Conservation (phyloP, 306 rosid species). For the Corylus americana region DNA sequence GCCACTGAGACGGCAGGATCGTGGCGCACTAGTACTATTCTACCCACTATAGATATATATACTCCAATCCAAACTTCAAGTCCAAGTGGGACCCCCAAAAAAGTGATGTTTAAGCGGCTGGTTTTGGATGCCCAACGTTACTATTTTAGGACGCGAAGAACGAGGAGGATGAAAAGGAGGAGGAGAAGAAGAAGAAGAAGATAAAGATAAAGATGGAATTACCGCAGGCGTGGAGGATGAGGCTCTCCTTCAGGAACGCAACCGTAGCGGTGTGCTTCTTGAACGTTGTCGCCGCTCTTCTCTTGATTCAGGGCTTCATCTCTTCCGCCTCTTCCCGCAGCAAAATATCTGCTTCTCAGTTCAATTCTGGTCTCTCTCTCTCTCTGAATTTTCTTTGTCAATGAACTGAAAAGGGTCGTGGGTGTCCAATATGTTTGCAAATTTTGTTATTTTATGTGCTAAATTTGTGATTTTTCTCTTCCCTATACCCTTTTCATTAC, state of each 20-base stretch:
- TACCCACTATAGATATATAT: too few relatives aligned
- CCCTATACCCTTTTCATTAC: too few relatives aligned
- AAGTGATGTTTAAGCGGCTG: too few relatives aligned
- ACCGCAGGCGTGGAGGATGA: slow-evolving; percentile 70
- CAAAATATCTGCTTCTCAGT: slow-evolving; percentile 40
- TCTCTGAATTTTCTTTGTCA: slow-evolving; percentile 1
- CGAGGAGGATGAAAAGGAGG: not conserved
- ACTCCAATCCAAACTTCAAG: not conserved
- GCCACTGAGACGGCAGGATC: too few relatives aligned
- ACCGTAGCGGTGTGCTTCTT: slow-evolving; percentile 71
- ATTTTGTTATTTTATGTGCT: slow-evolving; percentile 12
- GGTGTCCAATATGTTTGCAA: slow-evolving; percentile 26
- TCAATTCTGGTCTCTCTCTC: slow-evolving; percentile 46
- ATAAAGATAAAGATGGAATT: slow-evolving; percentile 59
- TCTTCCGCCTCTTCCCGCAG: slow-evolving; percentile 63
- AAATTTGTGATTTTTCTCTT: not conserved
- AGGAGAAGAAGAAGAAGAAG: slow-evolving; percentile 16
- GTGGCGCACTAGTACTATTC: not conserved
- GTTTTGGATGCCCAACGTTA: not conserved
- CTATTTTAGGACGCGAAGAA: not conserved
- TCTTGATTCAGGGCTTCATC: slow-evolving; percentile 78
- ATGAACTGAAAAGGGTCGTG: slow-evolving; percentile 17
- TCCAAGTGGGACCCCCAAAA: not conserved
- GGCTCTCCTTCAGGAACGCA: slow-evolving; percentile 84
- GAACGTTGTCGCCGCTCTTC: slow-evolving; percentile 58